These are phyloP conservation scores for Ammopiptanthus mongolicus DNA, from an alignment of 306 rosid species.

Conservation along the genomic window DNA sequence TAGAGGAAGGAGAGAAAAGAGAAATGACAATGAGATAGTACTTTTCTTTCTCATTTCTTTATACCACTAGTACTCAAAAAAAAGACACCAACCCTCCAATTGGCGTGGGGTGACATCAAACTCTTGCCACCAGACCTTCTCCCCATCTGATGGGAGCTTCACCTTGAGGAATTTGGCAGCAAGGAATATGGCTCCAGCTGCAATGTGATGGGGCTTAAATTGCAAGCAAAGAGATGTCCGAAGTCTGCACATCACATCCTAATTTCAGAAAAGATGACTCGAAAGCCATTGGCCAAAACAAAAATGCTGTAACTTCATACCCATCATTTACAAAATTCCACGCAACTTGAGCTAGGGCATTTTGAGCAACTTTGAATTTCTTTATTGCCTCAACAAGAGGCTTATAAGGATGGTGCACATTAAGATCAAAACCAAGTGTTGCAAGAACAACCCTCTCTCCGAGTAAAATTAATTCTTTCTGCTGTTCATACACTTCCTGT, in stretches of 20 bases:
- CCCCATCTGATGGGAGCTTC: constrained; percentile 98
- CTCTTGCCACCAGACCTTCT: constrained; percentile 99
- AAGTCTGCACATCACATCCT: constrained; percentile 80
- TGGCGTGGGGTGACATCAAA: constrained; percentile 99
- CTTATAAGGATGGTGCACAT: constrained; percentile 93
- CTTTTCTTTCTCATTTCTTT: constrained; percentile 25
- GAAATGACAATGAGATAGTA: constrained; percentile 28
- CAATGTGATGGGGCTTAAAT: constrained; percentile 96
- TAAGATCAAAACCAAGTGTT: constrained; percentile 91
- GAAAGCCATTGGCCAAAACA: constrained; percentile 44
- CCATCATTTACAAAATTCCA: constrained; percentile 99
- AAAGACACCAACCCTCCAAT: constrained; percentile 94
- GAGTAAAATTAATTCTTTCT: constrained; percentile 76
- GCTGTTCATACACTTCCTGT: constrained; percentile 98
- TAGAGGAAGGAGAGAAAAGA: neutral
- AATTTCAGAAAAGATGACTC: constrained; percentile 46
- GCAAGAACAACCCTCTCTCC: constrained; percentile 98
- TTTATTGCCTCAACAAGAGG: constrained; percentile 99
- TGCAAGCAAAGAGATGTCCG: constrained; percentile 99
- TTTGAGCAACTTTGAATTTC: constrained; percentile 96
- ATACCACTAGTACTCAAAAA: constrained; percentile 37
- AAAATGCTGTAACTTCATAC: constrained; percentile 52
- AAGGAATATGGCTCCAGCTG: constrained; percentile 99
- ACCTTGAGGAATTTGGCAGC: constrained; percentile 99
- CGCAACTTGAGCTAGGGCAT: constrained; percentile 99